Conservation (phyloP, 495 filamentous ascomycete species). For the Xanthoparmelia taractica region DNA sequence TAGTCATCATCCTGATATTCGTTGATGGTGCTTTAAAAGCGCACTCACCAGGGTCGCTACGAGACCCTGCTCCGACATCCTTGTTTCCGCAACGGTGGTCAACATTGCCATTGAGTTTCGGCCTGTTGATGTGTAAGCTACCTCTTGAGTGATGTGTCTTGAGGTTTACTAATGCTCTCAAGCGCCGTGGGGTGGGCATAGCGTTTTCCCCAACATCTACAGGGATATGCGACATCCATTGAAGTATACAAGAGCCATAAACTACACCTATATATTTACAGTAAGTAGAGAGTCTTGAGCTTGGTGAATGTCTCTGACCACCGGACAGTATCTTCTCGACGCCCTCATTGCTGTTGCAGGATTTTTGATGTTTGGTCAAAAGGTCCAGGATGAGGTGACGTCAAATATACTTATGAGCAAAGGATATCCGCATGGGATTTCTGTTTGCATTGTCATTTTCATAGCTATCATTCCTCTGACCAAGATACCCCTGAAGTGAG, state of each 20-base stretch:
- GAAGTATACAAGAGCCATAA: slow-evolving; percentile 69
- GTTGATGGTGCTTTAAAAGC: slow-evolving; percentile 81
- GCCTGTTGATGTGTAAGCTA: slow-evolving; percentile 75
- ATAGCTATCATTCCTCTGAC: slow-evolving; percentile 90
- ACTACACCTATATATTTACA: slow-evolving; percentile 83
- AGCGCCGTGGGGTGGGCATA: slow-evolving; percentile 91
- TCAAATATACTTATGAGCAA: slow-evolving; percentile 69
- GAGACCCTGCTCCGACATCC: slow-evolving; percentile 66
- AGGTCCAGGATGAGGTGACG: slow-evolving; percentile 78
- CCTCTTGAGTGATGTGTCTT: not conserved
- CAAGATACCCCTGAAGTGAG: slow-evolving; percentile 84
- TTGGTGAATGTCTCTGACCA: not conserved
- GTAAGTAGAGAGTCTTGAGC: slow-evolving; percentile 40
- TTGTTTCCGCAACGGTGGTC: slow-evolving; percentile 80
- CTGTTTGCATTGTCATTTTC: slow-evolving; percentile 70
- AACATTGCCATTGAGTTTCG: slow-evolving; percentile 84
- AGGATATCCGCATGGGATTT: slow-evolving; percentile 67
- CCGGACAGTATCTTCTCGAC: slow-evolving; percentile 64
- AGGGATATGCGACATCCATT: slow-evolving; percentile 93
- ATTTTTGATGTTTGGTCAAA: slow-evolving; percentile 88
- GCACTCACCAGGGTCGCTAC: slow-evolving; percentile 70
- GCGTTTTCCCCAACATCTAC: slow-evolving; percentile 95
- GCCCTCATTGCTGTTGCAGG: slow-evolving; percentile 71
- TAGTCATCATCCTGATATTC: slow-evolving; percentile 73
- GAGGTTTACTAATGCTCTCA: not conserved